A percentile compares a stretch with the other conserved stretches of the same genome.
These are phyloP conservation scores for Viridothelium virens DNA, from an alignment of 495 filamentous ascomycete species.

Conservation along the genomic window DNA sequence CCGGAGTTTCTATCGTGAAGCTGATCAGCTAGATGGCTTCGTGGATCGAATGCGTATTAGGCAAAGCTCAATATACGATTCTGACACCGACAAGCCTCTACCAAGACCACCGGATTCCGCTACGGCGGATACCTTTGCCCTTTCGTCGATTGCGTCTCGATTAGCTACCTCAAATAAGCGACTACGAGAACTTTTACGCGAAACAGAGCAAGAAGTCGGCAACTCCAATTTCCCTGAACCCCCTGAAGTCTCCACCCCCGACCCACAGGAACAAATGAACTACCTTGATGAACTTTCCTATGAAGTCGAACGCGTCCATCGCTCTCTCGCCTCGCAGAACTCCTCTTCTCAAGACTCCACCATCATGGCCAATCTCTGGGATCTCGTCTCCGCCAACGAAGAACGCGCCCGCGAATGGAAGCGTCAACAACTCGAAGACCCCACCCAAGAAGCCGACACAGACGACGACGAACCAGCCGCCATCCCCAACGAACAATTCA, in stretches of 20 bases:
- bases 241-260: background rate
- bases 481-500: slow-evolving; percentile 49
- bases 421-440: slow-evolving; percentile 41
- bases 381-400: slow-evolving; percentile 57
- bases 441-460: slow-evolving; percentile 43
- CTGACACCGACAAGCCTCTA: slow-evolving; percentile 15
- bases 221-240: background rate
- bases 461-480: slow-evolving; percentile 31
- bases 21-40: slow-evolving; percentile 57
- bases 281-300: slow-evolving; percentile 29
- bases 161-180: background rate
- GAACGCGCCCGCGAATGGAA: slow-evolving; percentile 50
- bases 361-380: slow-evolving; percentile 61
- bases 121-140: background rate
- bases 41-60: slow-evolving; percentile 20
- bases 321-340: background rate
- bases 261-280: slow-evolving; percentile 26
- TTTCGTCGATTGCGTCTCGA: slow-evolving; percentile 1
- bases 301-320: slow-evolving; percentile 22
- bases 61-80: slow-evolving; percentile 14
- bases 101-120: slow-evolving; percentile 18
- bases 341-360: slow-evolving; percentile 19
- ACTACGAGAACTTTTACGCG: background rate
- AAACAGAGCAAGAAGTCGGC: background rate
- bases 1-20: slow-evolving; percentile 64